A percentile compares a stretch with the other conserved stretches of the same genome.
phyloP scores from a whole-genome alignment of 257 asterid genomes.

The Handroanthus guayacan region DNA sequence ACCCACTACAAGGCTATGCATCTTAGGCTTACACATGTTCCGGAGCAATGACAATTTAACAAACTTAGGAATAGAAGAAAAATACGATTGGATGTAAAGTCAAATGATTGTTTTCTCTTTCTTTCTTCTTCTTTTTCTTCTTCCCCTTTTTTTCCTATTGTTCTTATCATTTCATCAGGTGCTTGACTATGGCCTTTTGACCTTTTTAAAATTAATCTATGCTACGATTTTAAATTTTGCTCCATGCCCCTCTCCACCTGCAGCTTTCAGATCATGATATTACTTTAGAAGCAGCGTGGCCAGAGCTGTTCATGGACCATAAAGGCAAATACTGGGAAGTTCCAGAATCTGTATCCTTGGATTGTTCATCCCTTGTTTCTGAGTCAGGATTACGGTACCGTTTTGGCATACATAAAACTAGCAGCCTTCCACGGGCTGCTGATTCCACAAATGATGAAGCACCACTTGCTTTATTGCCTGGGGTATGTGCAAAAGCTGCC shows the following conservation, averaged over 20 bases:
- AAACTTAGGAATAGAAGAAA: constrained; percentile 10
- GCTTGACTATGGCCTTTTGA: constrained; percentile 17
- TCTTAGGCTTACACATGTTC: background rate
- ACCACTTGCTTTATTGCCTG: constrained; percentile 60
- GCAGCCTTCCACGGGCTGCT: constrained; percentile 52
- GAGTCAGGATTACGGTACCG: constrained; percentile 66
- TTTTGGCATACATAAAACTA: constrained; percentile 62
- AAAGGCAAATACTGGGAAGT: constrained; percentile 74
- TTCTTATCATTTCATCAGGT: background rate
- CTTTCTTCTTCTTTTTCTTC: background rate
- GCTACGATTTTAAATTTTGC: background rate
- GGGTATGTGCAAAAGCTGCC: constrained; percentile 67
- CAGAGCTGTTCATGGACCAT: constrained; percentile 62
- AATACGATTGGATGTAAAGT: background rate
- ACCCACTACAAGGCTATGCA: background rate
- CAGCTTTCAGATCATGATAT: constrained; percentile 70
- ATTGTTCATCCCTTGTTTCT: constrained; percentile 61
- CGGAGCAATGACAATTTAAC: background rate
- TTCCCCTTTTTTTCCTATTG: background rate
- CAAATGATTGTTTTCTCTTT: background rate
- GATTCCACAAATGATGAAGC: constrained; percentile 42
- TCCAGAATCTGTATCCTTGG: constrained; percentile 66
- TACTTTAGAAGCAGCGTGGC: constrained; percentile 73
- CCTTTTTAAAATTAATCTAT: background rate
- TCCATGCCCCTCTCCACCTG: constrained; percentile 15